Percentiles rank a stretch among this genome's conserved stretches.
These are phyloP conservation scores for Niebla homalea DNA, from an alignment of 495 filamentous ascomycete species.

Conservation along the genomic window DNA sequence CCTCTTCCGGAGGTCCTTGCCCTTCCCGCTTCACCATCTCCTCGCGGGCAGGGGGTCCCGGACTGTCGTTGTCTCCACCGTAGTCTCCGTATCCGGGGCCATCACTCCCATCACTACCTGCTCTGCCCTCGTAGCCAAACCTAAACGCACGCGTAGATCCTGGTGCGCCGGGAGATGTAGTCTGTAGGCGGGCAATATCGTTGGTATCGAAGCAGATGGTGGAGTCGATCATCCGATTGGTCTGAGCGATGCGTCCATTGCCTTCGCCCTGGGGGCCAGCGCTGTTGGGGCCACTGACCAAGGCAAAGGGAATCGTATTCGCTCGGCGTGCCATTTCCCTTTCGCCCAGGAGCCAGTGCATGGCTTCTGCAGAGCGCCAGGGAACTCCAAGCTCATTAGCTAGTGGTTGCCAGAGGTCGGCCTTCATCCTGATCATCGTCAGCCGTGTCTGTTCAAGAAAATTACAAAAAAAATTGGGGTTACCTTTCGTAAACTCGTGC, in stretches of 20 bases:
- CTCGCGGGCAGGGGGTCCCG: background rate
- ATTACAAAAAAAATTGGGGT: background rate
- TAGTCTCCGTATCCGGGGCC: background rate
- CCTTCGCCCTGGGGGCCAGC: constrained; percentile 4
- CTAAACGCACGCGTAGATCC: background rate
- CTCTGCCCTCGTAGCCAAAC: background rate
- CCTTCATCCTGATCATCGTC: constrained; percentile 61
- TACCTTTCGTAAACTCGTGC: constrained; percentile 93
- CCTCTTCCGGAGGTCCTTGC: background rate
- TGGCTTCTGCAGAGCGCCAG: constrained; percentile 89
- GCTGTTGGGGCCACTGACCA: background rate
- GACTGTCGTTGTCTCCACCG: constrained; percentile 4
- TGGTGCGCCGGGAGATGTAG: constrained; percentile 6
- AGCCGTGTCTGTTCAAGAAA: background rate
- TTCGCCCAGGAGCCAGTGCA: constrained; percentile 97
- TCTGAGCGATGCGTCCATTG: constrained; percentile 10
- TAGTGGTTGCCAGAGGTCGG: constrained; percentile 92
- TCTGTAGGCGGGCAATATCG: constrained; percentile 8
- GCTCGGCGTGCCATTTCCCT: constrained; percentile 82
- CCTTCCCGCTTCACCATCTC: background rate
- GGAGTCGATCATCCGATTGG: constrained; percentile 11
- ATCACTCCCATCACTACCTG: background rate
- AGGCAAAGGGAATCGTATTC: constrained; percentile 67
- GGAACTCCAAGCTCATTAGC: constrained; percentile 92
- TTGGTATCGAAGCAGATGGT: constrained; percentile 11